Percentiles rank a stretch among this genome's conserved stretches.
phyloP scores from a whole-genome alignment of 1,284 basidiomycete genomes.

The Dichomitus squalens region DNA sequence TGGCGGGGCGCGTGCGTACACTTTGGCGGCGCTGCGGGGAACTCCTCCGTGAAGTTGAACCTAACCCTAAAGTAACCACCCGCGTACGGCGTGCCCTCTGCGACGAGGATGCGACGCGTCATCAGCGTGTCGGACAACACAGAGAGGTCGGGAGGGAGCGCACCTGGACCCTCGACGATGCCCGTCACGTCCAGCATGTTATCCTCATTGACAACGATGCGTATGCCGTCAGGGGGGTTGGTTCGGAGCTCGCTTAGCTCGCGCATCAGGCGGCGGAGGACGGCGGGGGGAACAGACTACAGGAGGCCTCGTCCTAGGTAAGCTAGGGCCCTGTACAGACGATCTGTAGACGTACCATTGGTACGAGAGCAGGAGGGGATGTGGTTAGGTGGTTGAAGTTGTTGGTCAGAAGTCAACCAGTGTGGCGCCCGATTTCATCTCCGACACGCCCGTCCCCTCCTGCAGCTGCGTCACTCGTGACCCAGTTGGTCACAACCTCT shows the following conservation, averaged over 20 bases:
- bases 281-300: conserved; percentile 50
- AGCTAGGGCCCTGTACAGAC: background rate
- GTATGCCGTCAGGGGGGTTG: conserved; percentile 86
- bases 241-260: conserved; percentile 80
- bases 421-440: conserved; percentile 30
- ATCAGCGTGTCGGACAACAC: conserved; percentile 24
- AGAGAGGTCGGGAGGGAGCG: conserved; percentile 30
- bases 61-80: conserved; percentile 89
- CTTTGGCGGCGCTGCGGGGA: conserved; percentile 89
- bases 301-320: background rate
- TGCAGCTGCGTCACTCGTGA: background rate
- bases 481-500: background rate
- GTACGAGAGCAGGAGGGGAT: background rate
- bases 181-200: conserved; percentile 82
- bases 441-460: conserved; percentile 14
- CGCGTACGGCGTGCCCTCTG: conserved; percentile 90
- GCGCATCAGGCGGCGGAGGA: conserved; percentile 79
- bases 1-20: conserved; percentile 53
- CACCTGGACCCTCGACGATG: conserved; percentile 80
- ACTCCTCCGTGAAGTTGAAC: conserved; percentile 89
- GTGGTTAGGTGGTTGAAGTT: conserved; percentile 17
- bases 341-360: background rate
- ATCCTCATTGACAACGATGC: conserved; percentile 82
- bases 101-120: conserved; percentile 26
- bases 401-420: conserved; percentile 30